Evolutionary conservation across 768 basidiomycete genomes (phyloP).

Genomic region (Auricularia cornea): DNA sequence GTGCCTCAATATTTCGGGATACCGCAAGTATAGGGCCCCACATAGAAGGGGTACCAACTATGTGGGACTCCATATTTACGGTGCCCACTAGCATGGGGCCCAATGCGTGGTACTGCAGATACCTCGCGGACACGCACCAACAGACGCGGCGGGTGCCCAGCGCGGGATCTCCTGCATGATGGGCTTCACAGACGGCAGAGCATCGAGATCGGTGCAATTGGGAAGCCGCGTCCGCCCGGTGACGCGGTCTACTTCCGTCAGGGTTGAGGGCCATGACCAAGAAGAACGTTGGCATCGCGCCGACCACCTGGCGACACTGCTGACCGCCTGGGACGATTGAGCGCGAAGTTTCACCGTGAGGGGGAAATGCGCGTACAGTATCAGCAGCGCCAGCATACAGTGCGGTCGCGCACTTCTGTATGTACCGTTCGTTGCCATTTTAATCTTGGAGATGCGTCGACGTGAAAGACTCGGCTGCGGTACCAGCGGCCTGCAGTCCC

Average conservation of each 20-base stretch:
- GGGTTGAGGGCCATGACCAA: conserved; percentile 14
- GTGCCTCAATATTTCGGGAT: too few species aligned
- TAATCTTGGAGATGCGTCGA: not conserved
- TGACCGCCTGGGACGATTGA: too few species aligned
- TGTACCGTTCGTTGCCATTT: not conserved
- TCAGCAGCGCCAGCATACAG: not conserved
- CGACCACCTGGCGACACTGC: conserved; percentile 4
- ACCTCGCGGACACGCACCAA: too few species aligned
- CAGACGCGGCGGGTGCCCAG: conserved; percentile 10
- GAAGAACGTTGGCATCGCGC: conserved; percentile 12
- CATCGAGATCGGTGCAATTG: conserved; percentile 8
- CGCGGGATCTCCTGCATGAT: conserved; percentile 14
- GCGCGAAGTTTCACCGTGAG: not conserved
- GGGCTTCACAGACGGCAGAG: conserved; percentile 12
- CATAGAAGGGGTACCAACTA: too few species aligned
- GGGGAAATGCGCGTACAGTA: not conserved
- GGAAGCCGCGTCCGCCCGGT: conserved; percentile 9
- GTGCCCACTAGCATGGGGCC: too few species aligned
- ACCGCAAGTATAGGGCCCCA: too few species aligned
- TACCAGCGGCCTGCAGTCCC: not conserved
- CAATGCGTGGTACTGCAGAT: too few species aligned
- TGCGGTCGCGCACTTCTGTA: not conserved
- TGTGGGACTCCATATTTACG: too few species aligned
- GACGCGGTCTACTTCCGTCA: conserved; percentile 13
- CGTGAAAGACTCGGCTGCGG: not conserved